These are phyloP conservation scores for Phytophthora boehmeriae DNA, from an alignment of 352 stramenopile species.

Conservation along the genomic window DNA sequence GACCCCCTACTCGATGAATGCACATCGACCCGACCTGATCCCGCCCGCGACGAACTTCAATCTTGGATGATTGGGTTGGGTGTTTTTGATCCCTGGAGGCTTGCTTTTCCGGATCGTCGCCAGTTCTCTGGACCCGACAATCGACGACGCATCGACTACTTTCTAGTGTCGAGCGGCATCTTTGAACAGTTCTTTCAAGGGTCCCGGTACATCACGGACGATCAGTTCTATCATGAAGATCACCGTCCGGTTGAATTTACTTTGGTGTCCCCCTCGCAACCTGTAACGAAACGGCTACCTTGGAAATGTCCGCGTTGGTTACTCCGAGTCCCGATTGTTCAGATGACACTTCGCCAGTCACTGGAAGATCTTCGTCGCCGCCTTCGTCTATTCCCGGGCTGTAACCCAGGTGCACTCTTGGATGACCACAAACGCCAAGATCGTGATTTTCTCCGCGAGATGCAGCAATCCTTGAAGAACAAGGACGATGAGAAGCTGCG, in stretches of 20 bases:
- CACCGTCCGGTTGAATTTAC: conserved; percentile 1
- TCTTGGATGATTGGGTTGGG: conserved; percentile 7
- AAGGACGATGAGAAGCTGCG: neutral
- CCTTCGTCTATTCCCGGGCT: neutral
- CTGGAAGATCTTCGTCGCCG: neutral
- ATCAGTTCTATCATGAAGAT: conserved; percentile 4
- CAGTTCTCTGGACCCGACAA: neutral
- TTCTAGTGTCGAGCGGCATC: neutral
- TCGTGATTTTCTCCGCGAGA: conserved; percentile 1
- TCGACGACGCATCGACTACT: conserved; percentile 10
- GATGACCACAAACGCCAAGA: conserved; percentile 13
- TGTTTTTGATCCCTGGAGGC: conserved; percentile 2
- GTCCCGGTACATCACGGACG: neutral
- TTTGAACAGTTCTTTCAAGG: neutral
- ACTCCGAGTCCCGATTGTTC: neutral
- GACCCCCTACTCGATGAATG: conserved; percentile 2
- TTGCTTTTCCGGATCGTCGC: neutral
- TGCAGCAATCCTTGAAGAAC: neutral
- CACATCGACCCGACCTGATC: neutral
- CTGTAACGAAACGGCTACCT: neutral
- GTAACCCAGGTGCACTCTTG: conserved; percentile 1
- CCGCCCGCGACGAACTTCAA: neutral
- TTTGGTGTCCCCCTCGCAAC: neutral
- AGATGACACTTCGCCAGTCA: neutral
- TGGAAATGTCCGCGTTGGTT: conserved; percentile 9